These are phyloP conservation scores for Barbatosphaeria neglecta DNA, from an alignment of 495 filamentous ascomycete genomes.

Conservation along the genomic window DNA sequence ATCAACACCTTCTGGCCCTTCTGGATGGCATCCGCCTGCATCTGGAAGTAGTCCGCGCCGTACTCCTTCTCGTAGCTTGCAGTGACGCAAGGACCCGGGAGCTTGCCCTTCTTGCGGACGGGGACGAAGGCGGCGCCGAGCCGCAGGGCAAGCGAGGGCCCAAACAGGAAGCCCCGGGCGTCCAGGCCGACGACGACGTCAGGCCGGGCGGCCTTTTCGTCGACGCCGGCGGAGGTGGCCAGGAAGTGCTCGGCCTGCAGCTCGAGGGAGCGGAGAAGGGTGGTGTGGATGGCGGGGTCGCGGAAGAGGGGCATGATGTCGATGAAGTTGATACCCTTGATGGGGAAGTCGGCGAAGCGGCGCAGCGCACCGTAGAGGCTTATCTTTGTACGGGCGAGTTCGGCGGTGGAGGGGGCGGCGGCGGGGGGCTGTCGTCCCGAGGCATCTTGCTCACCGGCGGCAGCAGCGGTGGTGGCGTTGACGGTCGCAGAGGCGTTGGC, in stretches of 20 bases:
- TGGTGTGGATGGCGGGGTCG: constrained; percentile 58
- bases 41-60: constrained; percentile 91
- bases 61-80: constrained; percentile 92
- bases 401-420: constrained; percentile 62
- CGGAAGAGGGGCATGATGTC: constrained; percentile 97
- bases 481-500: constrained; percentile 9
- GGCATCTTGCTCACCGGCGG: constrained; percentile 33
- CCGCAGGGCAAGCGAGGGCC: constrained; percentile 75
- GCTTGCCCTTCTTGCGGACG: constrained; percentile 90
- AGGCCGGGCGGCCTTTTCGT: constrained; percentile 28
- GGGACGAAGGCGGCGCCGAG: constrained; percentile 86
- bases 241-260: constrained; percentile 50
- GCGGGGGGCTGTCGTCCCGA: constrained; percentile 46
- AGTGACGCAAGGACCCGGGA: constrained; percentile 77
- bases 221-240: constrained; percentile 30
- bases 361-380: constrained; percentile 39
- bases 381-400: constrained; percentile 92
- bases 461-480: constrained; percentile 20
- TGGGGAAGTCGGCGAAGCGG: constrained; percentile 89
- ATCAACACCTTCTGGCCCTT: constrained; percentile 81
- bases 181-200: constrained; percentile 92
- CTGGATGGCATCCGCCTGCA: constrained; percentile 77
- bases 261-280: constrained; percentile 76
- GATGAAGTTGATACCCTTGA: constrained; percentile 90
- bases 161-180: constrained; percentile 91